Conservation (phyloP, 164 flowering plant genomes). For the Brasenia schreberi region DNA sequence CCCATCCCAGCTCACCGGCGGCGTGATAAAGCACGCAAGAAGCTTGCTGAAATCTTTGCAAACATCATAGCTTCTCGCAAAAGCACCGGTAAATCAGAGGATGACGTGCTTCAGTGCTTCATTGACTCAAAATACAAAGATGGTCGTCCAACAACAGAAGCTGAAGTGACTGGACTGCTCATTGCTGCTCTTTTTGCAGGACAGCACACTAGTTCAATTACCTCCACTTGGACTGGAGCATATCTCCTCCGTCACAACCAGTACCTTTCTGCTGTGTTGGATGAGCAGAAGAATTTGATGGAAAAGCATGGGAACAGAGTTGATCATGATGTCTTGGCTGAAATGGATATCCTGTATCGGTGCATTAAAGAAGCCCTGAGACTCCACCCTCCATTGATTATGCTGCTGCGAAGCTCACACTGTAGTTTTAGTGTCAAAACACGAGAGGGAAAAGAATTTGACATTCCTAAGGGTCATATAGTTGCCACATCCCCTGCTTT, state of each 20-base stretch:
- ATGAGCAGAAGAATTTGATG: conserved; percentile 66
- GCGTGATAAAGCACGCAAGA: conserved; percentile 78
- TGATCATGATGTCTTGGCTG: conserved; percentile 81
- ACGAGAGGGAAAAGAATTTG: conserved; percentile 71
- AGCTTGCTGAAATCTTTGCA: conserved; percentile 63
- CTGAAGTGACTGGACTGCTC: conserved; percentile 90
- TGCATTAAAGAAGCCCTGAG: conserved; percentile 90
- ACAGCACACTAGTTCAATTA: conserved; percentile 95
- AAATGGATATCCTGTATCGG: conserved; percentile 77
- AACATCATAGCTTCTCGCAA: conserved; percentile 69
- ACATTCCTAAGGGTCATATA: conserved; percentile 91
- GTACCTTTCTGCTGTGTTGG: conserved; percentile 45
- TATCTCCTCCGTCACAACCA: conserved; percentile 58
- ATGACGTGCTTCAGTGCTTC: conserved; percentile 90
- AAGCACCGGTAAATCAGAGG: conserved; percentile 39
- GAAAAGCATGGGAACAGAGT: conserved; percentile 56
- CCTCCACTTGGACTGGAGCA: conserved; percentile 94
- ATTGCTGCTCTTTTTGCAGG: conserved; percentile 98
- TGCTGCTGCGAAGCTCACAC: conserved; percentile 79
- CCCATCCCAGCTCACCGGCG: conserved; percentile 93
- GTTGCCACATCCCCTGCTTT: conserved; percentile 96
- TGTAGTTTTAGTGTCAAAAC: conserved; percentile 71
- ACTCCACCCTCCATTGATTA: conserved; percentile 89
- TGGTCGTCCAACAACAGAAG: conserved; percentile 80
- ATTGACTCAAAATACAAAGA: conserved; percentile 77